phyloP scores from a whole-genome alignment of 179 eudicot species.

The Gypsophila paniculata region DNA sequence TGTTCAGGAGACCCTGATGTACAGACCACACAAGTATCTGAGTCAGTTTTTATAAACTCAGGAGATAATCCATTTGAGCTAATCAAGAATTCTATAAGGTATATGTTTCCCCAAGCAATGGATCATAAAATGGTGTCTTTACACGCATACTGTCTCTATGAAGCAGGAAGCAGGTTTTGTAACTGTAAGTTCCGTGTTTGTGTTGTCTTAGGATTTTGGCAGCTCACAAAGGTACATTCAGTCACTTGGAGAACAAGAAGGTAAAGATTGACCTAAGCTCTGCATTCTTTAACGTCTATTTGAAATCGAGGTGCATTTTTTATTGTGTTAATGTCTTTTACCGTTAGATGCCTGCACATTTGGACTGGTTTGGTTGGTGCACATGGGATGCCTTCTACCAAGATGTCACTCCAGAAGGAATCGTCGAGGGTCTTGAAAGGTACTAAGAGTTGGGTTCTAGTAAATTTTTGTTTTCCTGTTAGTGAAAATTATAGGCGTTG shows the following conservation, averaged over 20 bases:
- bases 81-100: conserved; percentile 54
- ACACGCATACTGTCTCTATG: not conserved
- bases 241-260: conserved; percentile 57
- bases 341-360: conserved; percentile 56
- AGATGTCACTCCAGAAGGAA: conserved; percentile 58
- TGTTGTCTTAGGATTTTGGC: conserved; percentile 47
- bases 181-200: conserved; percentile 11
- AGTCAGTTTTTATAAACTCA: conserved; percentile 50
- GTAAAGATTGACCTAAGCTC: conserved; percentile 25
- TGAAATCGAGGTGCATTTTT: not conserved
- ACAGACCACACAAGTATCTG: conserved; percentile 38
- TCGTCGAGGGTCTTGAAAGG: conserved; percentile 71
- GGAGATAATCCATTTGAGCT: conserved; percentile 64
- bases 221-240: conserved; percentile 56
- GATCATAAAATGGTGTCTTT: not conserved
- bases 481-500: not conserved
- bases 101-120: conserved; percentile 12
- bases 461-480: not conserved
- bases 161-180: not conserved
- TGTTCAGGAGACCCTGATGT: conserved; percentile 46
- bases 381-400: conserved; percentile 87
- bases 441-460: conserved; percentile 15
- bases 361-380: conserved; percentile 91
- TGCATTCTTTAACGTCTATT: not conserved
- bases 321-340: not conserved